A percentile compares a stretch with the other conserved stretches of the same genome.
These are phyloP conservation scores for Geotrichum candidum DNA, from an alignment of 1,139 yeast genomes.

Conservation along the genomic window DNA sequence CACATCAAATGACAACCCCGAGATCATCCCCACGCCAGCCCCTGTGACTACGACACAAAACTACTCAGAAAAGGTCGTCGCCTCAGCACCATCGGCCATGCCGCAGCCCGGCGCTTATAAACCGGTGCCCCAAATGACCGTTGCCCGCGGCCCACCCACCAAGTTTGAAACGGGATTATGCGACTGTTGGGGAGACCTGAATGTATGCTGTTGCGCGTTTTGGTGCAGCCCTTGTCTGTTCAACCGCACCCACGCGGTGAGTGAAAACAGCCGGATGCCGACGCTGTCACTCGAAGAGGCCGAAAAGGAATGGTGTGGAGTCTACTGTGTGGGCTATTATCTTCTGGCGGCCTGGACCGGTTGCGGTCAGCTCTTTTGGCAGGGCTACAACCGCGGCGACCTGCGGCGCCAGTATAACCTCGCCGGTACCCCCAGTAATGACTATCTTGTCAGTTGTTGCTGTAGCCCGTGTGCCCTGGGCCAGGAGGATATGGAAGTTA, in stretches of 20 bases:
- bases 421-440: background rate
- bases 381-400: background rate
- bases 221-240: constrained; percentile 10
- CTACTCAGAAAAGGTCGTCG: too few species aligned
- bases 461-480: constrained; percentile 10
- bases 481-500: constrained; percentile 10
- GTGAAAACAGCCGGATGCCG: background rate
- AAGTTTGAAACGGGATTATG: background rate
- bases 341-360: constrained; percentile 6
- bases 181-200: constrained; percentile 3
- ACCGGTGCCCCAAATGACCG: too few species aligned
- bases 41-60: too few species aligned
- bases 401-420: constrained; percentile 2
- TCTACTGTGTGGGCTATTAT: constrained; percentile 4
- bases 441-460: constrained; percentile 5
- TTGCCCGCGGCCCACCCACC: background rate
- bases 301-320: background rate
- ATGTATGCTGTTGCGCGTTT: background rate
- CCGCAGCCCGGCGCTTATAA: too few species aligned
- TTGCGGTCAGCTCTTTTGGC: constrained; percentile 3
- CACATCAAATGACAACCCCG: too few species aligned
- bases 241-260: constrained; percentile 5
- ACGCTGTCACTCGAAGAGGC: background rate
- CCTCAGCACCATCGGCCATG: too few species aligned
- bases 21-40: too few species aligned